Conservation (phyloP, 495 filamentous ascomycete species). For the Thermothielavioides terrestris region DNA sequence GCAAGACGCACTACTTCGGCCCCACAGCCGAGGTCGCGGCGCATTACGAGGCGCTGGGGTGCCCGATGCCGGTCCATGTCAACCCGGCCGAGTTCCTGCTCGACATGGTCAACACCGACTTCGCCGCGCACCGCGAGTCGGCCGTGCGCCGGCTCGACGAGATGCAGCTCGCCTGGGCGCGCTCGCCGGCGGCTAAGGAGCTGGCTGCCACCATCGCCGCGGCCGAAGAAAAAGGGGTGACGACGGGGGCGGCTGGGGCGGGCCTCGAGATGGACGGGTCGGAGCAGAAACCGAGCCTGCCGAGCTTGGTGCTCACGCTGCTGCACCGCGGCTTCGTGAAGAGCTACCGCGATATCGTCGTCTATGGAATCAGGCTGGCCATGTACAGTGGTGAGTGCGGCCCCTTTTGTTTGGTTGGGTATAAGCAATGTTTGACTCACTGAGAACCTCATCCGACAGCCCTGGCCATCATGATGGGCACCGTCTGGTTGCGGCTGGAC, state of each 20-base stretch:
- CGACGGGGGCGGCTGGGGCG: not conserved
- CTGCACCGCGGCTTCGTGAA: constrained; percentile 71
- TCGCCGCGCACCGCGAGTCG: constrained; percentile 37
- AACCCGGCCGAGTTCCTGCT: constrained; percentile 76
- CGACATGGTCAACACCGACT: constrained; percentile 68
- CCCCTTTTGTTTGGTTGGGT: not conserved
- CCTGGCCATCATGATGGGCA: constrained; percentile 80
- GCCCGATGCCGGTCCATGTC: constrained; percentile 52
- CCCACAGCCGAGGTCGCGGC: constrained; percentile 39
- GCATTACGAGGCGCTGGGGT: constrained; percentile 53
- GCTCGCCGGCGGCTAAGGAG: constrained; percentile 11
- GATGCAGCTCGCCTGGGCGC: constrained; percentile 38
- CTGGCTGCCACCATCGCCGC: constrained; percentile 13
- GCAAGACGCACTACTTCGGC: constrained; percentile 63
- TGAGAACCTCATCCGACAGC: constrained; percentile 18
- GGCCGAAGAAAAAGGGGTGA: not conserved
- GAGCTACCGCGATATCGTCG: constrained; percentile 70
- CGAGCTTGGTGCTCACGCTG: constrained; percentile 31
- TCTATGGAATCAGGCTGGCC: constrained; percentile 69
- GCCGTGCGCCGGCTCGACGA: constrained; percentile 31
- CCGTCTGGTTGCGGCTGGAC: constrained; percentile 66
- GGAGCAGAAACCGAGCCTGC: constrained; percentile 21
- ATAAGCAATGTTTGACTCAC: constrained; percentile 8
- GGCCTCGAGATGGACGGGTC: constrained; percentile 7
- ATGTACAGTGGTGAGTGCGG: constrained; percentile 63